Conservation (phyloP, 441 rosid genomes). For the Syzygium syzygioides region DNA sequence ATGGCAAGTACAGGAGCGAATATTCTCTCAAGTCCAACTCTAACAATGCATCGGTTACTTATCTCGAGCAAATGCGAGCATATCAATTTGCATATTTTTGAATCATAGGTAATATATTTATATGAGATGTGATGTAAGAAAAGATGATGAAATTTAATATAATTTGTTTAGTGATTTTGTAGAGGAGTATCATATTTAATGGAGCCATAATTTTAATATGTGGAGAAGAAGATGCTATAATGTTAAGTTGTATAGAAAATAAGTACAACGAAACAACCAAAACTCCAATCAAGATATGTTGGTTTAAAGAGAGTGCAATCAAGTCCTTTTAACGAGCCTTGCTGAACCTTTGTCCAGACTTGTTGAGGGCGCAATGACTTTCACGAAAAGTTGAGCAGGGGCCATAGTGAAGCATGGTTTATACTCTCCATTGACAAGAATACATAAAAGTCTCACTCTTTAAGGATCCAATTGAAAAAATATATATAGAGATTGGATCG, state of each 20-base stretch:
- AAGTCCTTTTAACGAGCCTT: background rate
- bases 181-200: background rate
- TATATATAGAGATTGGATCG: background rate
- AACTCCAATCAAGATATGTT: background rate
- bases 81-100: background rate
- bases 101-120: rapidly evolving
- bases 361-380: background rate
- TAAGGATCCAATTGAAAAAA: background rate
- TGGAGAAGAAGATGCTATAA: background rate
- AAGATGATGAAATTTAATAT: background rate
- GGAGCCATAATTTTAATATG: background rate
- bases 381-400: background rate
- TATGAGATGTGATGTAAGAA: background rate
- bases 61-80: rapidly evolving
- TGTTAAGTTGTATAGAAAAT: background rate
- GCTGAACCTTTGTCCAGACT: background rate
- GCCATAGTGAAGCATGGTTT: no score
- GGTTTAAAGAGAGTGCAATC: background rate
- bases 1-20: background rate
- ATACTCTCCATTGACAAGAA: no score
- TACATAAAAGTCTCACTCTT: no score
- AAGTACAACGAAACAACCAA: background rate
- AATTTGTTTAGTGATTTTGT: background rate
- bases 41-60: background rate
- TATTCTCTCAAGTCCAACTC: background rate